Base-by-base conservation (phyloP, 176 grass and related monocot genomes). In the Canna indica region DNA sequence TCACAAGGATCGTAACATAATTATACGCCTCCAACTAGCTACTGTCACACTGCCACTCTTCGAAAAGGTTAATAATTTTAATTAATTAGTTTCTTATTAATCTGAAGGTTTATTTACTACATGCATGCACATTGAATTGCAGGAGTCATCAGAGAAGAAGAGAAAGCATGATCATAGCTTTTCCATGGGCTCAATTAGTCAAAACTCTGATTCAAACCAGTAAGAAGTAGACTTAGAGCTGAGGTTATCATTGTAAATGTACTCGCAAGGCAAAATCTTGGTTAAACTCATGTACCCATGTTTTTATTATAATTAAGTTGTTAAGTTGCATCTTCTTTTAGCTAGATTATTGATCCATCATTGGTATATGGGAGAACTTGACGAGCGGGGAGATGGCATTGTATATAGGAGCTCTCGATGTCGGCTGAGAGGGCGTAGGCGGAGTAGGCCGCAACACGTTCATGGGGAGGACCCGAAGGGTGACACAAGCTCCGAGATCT, bases 311-410 rank as follows among this genome's bases (percentile, higher is more conserved):
- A n/a, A n/a, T n/a, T n/a, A n/a, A n/a, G n/a, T n/a, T n/a, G n/a
- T n/a, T n/a, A n/a, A n/a, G n/a, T n/a, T n/a, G n/a, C n/a, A n/a
- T n/a, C n/a, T n/a, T n/a, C n/a, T n/a, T n/a, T n/a, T n/a, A n/a
- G n/a, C n/a, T n/a, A n/a, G n/a, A n/a, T n/a, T n/a, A n/a, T n/a
- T n/a, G n/a, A n/a, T n/a, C n/a, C n/a, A n/a, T n/a, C n/a, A n/a
- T n/a, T n/a, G n/a, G n/a, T n/a, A n/a, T n/a, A n/a, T 96, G 85
- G 28, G 91, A 88, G 91, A 96, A 96, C 72, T 91, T 96, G 69
- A 91, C 83, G 44, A 96, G 85, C 42, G 91, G 91, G 0, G 91
- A 86, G 60, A 96, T 81, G 53, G 85, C 71, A 74, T 96, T 96
- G 81, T 96, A 96, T 16, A 76, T 72, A 52, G 0, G 88, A 96